phyloP scores from a whole-genome alignment of 495 filamentous ascomycete genomes.

The Aspergillus leporis region DNA sequence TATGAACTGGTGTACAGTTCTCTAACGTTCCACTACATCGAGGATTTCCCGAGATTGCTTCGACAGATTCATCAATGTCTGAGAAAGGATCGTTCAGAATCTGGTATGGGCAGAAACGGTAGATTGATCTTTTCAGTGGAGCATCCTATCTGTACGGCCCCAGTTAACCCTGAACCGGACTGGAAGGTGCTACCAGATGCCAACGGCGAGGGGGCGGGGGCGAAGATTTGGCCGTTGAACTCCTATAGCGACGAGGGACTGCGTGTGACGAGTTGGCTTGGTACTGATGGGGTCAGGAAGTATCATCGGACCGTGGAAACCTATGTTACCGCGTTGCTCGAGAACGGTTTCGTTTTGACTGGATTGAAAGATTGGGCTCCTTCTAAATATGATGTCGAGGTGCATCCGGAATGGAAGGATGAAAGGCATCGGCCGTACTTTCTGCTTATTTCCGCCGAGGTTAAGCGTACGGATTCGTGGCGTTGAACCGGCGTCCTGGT shows the following conservation, averaged over 20 bases:
- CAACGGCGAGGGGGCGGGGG: not conserved
- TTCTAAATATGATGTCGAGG: conserved; percentile 15
- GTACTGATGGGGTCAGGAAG: conserved; percentile 22
- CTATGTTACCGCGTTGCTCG: conserved; percentile 21
- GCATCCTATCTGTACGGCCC: conserved; percentile 26
- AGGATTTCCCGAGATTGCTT: conserved; percentile 18
- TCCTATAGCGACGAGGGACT: conserved; percentile 24
- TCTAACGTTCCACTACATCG: conserved; percentile 26
- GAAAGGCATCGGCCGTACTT: conserved; percentile 28
- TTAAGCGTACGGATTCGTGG: not conserved
- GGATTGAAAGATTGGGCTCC: conserved; percentile 26
- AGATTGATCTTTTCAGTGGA: conserved; percentile 25
- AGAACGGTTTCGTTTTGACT: conserved; percentile 23
- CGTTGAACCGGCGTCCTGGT: not conserved
- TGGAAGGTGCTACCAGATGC: conserved; percentile 12
- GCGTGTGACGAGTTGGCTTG: conserved; percentile 25
- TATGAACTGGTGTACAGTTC: conserved; percentile 29
- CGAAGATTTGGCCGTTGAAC: conserved; percentile 24
- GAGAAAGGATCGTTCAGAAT: not conserved
- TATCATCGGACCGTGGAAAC: conserved; percentile 31
- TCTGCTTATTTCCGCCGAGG: conserved; percentile 21
- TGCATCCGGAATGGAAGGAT: conserved; percentile 17
- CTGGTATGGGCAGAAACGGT: not conserved
- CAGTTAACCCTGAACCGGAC: conserved; percentile 13
- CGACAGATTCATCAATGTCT: conserved; percentile 16